Conservation (phyloP, 305 asterid genomes). For the Petunia hybrid region DNA sequence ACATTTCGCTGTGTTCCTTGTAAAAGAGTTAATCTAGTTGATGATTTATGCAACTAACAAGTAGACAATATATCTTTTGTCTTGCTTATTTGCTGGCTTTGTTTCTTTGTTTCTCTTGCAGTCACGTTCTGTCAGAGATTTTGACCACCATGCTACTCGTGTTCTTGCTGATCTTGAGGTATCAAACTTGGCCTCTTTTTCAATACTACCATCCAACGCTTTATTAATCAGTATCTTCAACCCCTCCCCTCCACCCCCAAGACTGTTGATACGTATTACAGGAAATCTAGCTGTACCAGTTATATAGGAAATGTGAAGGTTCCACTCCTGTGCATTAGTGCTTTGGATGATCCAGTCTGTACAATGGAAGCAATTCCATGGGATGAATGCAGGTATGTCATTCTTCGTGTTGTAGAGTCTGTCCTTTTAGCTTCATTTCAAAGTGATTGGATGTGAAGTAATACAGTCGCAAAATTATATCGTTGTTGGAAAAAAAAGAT, state of each 20-base stretch:
- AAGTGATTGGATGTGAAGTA: not conserved
- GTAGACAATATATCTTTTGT: not conserved
- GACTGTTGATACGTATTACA: conserved; percentile 97
- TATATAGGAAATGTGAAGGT: conserved; percentile 73
- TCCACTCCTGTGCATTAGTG: conserved; percentile 88
- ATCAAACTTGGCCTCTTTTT: conserved; percentile 37
- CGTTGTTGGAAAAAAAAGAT: not conserved
- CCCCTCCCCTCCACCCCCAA: conserved; percentile 35
- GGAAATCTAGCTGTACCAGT: conserved; percentile 76
- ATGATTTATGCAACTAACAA: not conserved
- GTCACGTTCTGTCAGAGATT: conserved; percentile 85
- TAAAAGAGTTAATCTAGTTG: not conserved
- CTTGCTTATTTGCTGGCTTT: conserved; percentile 24
- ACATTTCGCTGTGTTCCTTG: conserved; percentile 21
- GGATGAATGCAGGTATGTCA: conserved; percentile 90
- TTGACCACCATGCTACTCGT: conserved; percentile 82
- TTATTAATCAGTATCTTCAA: conserved; percentile 15
- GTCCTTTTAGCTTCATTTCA: conserved; percentile 2
- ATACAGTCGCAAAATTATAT: not conserved
- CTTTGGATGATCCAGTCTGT: conserved; percentile 94
- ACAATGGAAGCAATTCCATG: conserved; percentile 95
- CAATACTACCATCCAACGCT: not conserved
- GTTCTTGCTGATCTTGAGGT: conserved; percentile 88
- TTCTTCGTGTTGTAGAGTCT: conserved; percentile 26
- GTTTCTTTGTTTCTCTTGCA: conserved; percentile 37